Percentiles rank a stretch among this genome's conserved stretches.
Conservation (phyloP, 169 alveolate species). For the Plasmodium chabaudi region DNA sequence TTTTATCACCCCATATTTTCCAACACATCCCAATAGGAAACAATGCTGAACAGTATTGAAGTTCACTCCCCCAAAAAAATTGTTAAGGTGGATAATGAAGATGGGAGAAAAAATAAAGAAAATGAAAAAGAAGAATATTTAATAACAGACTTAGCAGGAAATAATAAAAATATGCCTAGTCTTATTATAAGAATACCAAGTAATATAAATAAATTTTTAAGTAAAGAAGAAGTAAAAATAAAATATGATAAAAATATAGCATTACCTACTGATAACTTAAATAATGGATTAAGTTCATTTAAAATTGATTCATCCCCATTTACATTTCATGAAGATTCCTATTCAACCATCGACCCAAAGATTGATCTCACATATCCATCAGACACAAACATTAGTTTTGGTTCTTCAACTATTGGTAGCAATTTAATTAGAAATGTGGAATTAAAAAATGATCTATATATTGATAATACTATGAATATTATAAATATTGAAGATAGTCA, state of each 20-base stretch:
- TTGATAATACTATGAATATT: background rate
- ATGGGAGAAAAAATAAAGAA: constrained; percentile 25
- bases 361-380: constrained; percentile 48
- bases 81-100: constrained; percentile 10
- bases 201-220: constrained; percentile 57
- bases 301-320: constrained; percentile 22
- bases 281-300: constrained; percentile 36
- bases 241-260: constrained; percentile 36
- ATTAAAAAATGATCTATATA: background rate
- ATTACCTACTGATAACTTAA: constrained; percentile 26
- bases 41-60: constrained; percentile 51
- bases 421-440: background rate
- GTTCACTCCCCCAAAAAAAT: constrained; percentile 52
- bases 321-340: constrained; percentile 18
- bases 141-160: constrained; percentile 44
- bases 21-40: background rate
- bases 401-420: background rate
- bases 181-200: constrained; percentile 42
- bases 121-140: constrained; percentile 65
- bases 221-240: constrained; percentile 49
- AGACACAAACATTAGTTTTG: constrained; percentile 10
- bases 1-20: background rate
- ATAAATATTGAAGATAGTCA: background rate
- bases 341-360: constrained; percentile 3
- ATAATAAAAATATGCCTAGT: constrained; percentile 60